phyloP scores from a whole-genome alignment of 164 flowering plant genomes.

The Saururus chinensis region DNA sequence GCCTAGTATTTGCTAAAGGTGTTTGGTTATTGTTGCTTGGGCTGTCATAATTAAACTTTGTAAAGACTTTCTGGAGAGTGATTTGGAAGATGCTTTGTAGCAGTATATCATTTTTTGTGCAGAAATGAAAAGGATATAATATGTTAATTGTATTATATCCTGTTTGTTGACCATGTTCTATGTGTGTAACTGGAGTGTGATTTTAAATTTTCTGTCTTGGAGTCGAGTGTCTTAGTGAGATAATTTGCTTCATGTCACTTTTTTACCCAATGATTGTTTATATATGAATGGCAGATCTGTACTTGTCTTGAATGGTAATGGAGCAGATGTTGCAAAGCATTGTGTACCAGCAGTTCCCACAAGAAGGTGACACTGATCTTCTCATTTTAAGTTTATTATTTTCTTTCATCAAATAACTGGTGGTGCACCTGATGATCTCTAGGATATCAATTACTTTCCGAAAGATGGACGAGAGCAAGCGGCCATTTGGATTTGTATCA shows the following conservation, averaged over 20 bases:
- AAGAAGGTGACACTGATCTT: slow-evolving; percentile 41
- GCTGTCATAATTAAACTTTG: neutral
- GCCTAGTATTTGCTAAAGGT: neutral
- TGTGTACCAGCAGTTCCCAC: slow-evolving; percentile 91
- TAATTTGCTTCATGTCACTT: too few species aligned
- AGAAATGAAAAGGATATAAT: too few species aligned
- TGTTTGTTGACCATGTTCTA: too few species aligned
- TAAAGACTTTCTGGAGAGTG: neutral
- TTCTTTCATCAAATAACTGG: neutral
- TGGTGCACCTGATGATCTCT: neutral
- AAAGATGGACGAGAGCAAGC: slow-evolving; percentile 74
- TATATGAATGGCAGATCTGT: slow-evolving; percentile 51
- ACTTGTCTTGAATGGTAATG: slow-evolving; percentile 82
- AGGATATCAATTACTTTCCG: slow-evolving; percentile 96
- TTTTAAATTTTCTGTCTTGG: too few species aligned
- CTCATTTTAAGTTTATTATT: neutral
- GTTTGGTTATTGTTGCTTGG: neutral
- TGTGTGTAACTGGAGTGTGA: too few species aligned
- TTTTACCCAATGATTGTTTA: too few species aligned
- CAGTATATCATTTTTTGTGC: too few species aligned
- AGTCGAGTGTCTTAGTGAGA: too few species aligned
- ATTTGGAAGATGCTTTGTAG: too few species aligned
- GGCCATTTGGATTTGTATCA: slow-evolving; percentile 42
- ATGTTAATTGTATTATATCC: too few species aligned
- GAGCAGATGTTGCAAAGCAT: slow-evolving; percentile 91